Conservation (phyloP, 192 early-diverging fungal species). For the Backusella luteola region DNA sequence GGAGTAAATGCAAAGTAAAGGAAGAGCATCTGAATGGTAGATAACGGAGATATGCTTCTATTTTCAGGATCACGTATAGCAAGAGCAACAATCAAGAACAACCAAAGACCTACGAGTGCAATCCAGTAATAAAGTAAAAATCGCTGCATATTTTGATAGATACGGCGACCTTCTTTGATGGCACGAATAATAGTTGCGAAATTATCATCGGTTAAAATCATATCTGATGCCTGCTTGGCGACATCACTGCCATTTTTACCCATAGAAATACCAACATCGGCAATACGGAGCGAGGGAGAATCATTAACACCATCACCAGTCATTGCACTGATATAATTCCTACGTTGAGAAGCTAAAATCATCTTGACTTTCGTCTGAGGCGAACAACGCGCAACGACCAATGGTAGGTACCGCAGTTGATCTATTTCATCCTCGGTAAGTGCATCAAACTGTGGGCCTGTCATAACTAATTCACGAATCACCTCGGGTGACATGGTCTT, state of each 20-base stretch:
- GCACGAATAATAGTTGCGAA: conserved; percentile 80
- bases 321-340: conserved; percentile 77
- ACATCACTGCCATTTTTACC: conserved; percentile 90
- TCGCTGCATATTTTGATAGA: conserved; percentile 79
- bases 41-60: conserved; percentile 69
- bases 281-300: conserved; percentile 32
- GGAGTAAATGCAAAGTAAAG: conserved; percentile 79
- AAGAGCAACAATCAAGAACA: conserved; percentile 65
- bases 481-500: conserved; percentile 36
- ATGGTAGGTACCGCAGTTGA: conserved; percentile 68
- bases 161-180: conserved; percentile 75
- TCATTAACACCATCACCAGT: conserved; percentile 86
- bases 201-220: conserved; percentile 81
- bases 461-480: conserved; percentile 65
- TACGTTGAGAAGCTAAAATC: conserved; percentile 81
- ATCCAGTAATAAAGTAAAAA: conserved; percentile 59
- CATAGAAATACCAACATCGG: conserved; percentile 56
- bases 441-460: conserved; percentile 82
- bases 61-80: conserved; percentile 59
- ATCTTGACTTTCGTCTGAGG: conserved; percentile 98
- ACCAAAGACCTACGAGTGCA: conserved; percentile 49
- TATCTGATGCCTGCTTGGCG: conserved; percentile 88
- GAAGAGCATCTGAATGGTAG: conserved; percentile 75
- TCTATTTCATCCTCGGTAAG: conserved; percentile 83
- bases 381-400: conserved; percentile 88